Evolutionary conservation across 2,329 filamentous ascomycete genomes (phyloP).

Genomic region (Huntiella abstrusa): DNA sequence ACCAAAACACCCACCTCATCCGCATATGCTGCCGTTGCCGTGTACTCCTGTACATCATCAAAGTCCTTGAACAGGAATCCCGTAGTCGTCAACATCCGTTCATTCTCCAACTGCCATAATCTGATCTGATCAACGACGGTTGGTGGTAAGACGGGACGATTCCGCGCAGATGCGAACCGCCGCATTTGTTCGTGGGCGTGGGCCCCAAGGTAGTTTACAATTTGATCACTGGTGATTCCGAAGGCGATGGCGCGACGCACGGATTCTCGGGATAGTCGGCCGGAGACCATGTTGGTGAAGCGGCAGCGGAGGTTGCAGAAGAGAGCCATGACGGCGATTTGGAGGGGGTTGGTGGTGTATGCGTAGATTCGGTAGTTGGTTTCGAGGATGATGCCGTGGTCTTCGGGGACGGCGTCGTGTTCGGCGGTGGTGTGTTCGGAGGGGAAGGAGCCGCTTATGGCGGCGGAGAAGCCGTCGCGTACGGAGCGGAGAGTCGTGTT

Average conservation of each 20-base stretch:
- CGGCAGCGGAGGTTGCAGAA: constrained; percentile 78
- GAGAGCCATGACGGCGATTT: constrained; percentile 82
- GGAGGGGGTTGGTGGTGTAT: constrained; percentile 82
- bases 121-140: constrained; percentile 96
- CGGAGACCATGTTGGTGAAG: constrained; percentile 85
- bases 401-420: constrained; percentile 21
- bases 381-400: constrained; percentile 82
- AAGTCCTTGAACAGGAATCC: constrained; percentile 90
- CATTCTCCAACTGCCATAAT: constrained; percentile 92
- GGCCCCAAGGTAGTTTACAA: constrained; percentile 77
- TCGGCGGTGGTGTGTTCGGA: constrained; percentile 25
- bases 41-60: constrained; percentile 48
- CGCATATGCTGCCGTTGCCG: constrained; percentile 55
- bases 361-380: constrained; percentile 97
- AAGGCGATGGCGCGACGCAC: constrained; percentile 71
- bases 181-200: constrained; percentile 93
- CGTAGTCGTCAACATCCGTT: constrained; percentile 67
- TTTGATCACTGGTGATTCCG: constrained; percentile 88
- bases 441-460: constrained; percentile 25
- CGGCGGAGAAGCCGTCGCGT: constrained; percentile 48
- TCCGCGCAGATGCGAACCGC: constrained; percentile 37
- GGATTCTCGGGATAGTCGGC: constrained; percentile 73
- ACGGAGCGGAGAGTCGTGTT: constrained; percentile 50
- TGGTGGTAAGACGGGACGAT: constrained; percentile 63
- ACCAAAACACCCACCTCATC: constrained; percentile 78